Evolutionary conservation across 768 basidiomycete species (phyloP).

Genomic region (Russula lepida): DNA sequence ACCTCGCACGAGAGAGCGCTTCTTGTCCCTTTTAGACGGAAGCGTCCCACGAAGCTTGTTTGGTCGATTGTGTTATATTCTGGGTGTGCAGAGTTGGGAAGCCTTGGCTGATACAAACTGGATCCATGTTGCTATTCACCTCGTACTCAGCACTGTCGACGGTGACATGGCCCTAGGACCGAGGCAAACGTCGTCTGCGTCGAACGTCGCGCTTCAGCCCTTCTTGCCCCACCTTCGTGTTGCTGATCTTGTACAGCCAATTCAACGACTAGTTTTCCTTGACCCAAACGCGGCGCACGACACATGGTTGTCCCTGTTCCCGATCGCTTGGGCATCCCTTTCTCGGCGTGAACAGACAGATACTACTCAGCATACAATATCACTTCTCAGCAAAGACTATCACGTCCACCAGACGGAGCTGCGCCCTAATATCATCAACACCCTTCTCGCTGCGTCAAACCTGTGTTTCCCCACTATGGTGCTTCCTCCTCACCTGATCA

Average conservation of each 20-base stretch:
- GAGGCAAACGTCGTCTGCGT: constrained; percentile 34
- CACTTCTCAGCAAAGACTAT: constrained; percentile 86
- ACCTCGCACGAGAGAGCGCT: constrained; percentile 65
- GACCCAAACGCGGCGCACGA: constrained; percentile 72
- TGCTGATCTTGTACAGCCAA: constrained; percentile 55
- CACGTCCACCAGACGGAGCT: constrained; percentile 82
- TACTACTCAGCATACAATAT: constrained; percentile 82
- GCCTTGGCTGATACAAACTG: constrained; percentile 86
- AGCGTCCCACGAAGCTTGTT: constrained; percentile 79
- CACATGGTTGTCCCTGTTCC: constrained; percentile 83
- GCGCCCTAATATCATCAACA: constrained; percentile 89
- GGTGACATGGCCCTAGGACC: constrained; percentile 34
- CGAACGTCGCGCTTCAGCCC: constrained; percentile 27
- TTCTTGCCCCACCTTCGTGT: constrained; percentile 40
- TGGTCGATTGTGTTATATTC: constrained; percentile 77
- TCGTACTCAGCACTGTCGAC: constrained; percentile 72
- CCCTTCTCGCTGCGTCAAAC: constrained; percentile 75
- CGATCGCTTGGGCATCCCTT: constrained; percentile 77
- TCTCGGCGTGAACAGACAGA: constrained; percentile 83
- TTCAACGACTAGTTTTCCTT: constrained; percentile 75
- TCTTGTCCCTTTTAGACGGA: constrained; percentile 83
- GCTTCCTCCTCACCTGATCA: constrained; percentile 89
- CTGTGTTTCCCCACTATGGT: constrained; percentile 82
- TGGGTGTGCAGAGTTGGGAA: constrained; percentile 95
- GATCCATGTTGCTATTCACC: constrained; percentile 85